A percentile compares a stretch with the other conserved stretches of the same genome.
Evolutionary conservation across 768 basidiomycete genomes (phyloP).

Genomic region (Hemileccinum rubropunctum): DNA sequence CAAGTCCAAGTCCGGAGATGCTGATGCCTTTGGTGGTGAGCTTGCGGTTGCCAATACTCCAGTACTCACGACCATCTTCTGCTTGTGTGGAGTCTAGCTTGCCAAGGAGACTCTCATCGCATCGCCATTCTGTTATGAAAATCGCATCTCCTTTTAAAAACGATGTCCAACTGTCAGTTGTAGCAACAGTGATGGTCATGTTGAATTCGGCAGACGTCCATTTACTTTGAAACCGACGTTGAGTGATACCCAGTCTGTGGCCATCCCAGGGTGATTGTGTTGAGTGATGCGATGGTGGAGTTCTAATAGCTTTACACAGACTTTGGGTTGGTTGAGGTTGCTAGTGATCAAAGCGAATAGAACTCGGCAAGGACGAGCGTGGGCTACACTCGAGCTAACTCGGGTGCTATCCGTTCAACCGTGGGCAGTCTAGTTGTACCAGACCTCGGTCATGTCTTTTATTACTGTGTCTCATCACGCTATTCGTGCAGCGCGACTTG

Average conservation of each 20-base stretch:
- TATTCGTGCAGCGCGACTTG: constrained; percentile 3
- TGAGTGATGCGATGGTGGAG: too few relatives aligned
- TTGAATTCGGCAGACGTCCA: too few relatives aligned
- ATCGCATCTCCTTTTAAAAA: neutral
- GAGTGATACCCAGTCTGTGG: neutral
- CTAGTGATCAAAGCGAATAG: too few relatives aligned
- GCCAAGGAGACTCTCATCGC: neutral
- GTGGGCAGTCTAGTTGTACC: neutral
- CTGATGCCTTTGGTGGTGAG: too few relatives aligned
- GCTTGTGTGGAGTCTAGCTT: too few relatives aligned
- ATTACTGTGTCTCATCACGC: constrained; percentile 2
- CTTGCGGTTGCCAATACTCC: too few relatives aligned
- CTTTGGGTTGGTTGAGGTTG: too few relatives aligned
- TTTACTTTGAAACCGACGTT: neutral
- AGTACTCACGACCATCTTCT: too few relatives aligned
- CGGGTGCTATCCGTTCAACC: neutral
- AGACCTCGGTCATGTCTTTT: constrained; percentile 18
- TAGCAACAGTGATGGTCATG: too few relatives aligned
- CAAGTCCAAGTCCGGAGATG: too few relatives aligned
- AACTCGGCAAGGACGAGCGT: too few relatives aligned
- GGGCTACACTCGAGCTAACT: too few relatives aligned
- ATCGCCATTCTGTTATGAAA: neutral
- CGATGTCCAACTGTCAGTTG: neutral
- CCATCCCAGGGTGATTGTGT: neutral
- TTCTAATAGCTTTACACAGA: neutral